A percentile compares a stretch with the other conserved stretches of the same genome.
Evolutionary conservation across 1,139 yeast genomes (phyloP).

Genomic region (Sugiyamaella grinbergsii): DNA sequence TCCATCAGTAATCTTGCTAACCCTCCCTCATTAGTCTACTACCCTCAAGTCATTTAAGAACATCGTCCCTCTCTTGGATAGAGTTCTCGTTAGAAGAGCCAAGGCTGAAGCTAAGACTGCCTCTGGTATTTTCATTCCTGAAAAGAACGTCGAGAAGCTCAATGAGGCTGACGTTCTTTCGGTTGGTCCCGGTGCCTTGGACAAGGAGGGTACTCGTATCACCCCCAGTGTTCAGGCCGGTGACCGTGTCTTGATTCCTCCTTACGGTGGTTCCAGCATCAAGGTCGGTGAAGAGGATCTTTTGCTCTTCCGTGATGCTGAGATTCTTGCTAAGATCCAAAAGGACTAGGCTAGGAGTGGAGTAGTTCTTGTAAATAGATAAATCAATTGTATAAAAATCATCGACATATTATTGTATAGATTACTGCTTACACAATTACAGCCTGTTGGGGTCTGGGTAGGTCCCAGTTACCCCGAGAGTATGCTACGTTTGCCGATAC

Average conservation of each 20-base stretch:
- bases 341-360: conserved; percentile 32
- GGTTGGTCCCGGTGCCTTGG: conserved; percentile 59
- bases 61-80: conserved; percentile 89
- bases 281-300: conserved; percentile 72
- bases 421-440: too few relatives aligned
- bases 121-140: conserved; percentile 94
- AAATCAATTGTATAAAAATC: too few relatives aligned
- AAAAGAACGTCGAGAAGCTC: conserved; percentile 91
- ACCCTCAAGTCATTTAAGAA: conserved; percentile 82
- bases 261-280: conserved; percentile 84
- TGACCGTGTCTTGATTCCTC: conserved; percentile 91
- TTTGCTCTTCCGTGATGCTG: conserved; percentile 72
- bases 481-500: conserved; percentile 19
- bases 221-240: conserved; percentile 79
- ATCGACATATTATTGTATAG: too few relatives aligned
- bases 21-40: conserved; percentile 35
- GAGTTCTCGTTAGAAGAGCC: conserved; percentile 91
- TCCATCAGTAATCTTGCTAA: too few relatives aligned
- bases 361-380: conserved; percentile 3
- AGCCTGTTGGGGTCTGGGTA: conserved; percentile 13
- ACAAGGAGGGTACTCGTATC: conserved; percentile 60
- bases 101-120: conserved; percentile 93
- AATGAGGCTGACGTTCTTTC: conserved; percentile 55
- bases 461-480: conserved; percentile 2
- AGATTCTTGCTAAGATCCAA: conserved; percentile 86